Evolutionary conservation across 1,284 basidiomycete genomes (phyloP), one percentile per base, ranked within the genome.

Genomic region (Ceratobasidium sp.): DNA sequence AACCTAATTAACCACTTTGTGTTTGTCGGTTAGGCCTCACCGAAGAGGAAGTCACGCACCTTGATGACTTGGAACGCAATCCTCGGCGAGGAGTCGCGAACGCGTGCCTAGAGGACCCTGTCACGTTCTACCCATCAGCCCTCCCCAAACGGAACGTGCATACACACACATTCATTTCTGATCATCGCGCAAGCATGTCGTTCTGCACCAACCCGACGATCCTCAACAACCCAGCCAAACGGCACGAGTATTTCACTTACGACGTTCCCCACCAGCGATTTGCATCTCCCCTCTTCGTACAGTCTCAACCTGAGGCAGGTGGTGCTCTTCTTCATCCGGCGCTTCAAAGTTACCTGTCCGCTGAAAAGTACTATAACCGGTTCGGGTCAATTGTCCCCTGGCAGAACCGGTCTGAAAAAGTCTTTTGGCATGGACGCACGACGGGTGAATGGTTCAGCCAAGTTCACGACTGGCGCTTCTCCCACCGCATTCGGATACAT

Each of bases 161-260:
- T 68, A 53, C 70, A 73, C 71, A 70, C 23, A 60, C 77, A 14
- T 82, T 79, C 74, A 78, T 82, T 54, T 68, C 76, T 58, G 77
- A 82, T 71, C 82, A 82, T 67, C 70, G 78, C 8, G 74, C 77
- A 14, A 80, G 80, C 1, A 81, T 82, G 79, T 77, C 82, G 72
- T 78, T 81, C 72, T 83, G 82, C 74, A 74, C 78, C 71, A 80
- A 80, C 69, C 80, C 81, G 1, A 76, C 68, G 30, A 62, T 73
- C 50, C 68, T 71, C 53, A 50, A 56, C 30, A 49, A 70, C 27
- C 57, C 68, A 33, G 58, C 68, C 33, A 21, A 60, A 30, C 70
- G 67, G 42, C 42, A 56, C 23, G 59, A 77, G 16, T 73, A 76
- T 25, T 75, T 77, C 68, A 74, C 75, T 21, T 77, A 71, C 58